phyloP scores from a whole-genome alignment of 257 asterid species.

The Nicotiana tabacum region DNA sequence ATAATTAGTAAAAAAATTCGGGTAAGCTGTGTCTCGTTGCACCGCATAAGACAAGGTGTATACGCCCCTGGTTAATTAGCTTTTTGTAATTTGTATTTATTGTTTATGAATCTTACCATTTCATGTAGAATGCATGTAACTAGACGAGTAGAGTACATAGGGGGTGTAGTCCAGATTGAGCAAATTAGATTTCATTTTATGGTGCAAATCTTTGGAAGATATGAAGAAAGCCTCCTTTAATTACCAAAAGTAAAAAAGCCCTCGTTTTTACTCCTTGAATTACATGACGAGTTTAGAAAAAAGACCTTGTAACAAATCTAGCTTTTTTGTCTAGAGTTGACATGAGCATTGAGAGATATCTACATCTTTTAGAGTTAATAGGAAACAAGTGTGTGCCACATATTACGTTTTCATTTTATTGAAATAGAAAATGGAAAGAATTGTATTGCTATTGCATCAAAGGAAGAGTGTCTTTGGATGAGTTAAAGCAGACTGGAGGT shows the following conservation, averaged over 20 bases:
- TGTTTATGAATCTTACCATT: background rate
- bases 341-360: background rate
- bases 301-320: background rate
- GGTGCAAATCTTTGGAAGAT: background rate
- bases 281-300: background rate
- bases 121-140: background rate
- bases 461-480: background rate
- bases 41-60: no score
- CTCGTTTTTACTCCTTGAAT: background rate
- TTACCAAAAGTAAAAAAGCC: background rate
- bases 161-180: background rate
- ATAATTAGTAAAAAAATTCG: no score
- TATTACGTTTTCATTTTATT: background rate
- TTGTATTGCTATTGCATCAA: background rate
- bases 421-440: background rate
- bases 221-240: background rate
- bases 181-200: background rate
- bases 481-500: background rate
- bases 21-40: no score
- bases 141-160: background rate
- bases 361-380: background rate
- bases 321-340: slow-evolving; percentile 12
- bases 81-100: background rate
- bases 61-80: background rate
- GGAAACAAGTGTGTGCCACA: background rate